A percentile compares a stretch with the other conserved stretches of the same genome.
These are phyloP conservation scores for Colletotrichum euphorbiae DNA, from an alignment of 2,329 filamentous ascomycete species.

Conservation along the genomic window DNA sequence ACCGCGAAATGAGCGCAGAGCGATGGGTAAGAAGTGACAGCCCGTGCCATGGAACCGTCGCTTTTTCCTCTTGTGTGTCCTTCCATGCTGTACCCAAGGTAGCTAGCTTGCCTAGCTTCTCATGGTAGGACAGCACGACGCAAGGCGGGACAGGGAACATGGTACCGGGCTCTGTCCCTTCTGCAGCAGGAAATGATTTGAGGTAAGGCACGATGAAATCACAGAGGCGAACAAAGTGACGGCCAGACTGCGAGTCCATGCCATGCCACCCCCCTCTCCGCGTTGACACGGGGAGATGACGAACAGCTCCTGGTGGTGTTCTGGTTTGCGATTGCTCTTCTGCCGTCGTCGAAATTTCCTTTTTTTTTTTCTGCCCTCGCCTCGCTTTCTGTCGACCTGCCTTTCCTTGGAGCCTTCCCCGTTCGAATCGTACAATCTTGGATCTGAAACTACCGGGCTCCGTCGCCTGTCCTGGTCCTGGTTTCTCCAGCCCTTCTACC, in stretches of 20 bases:
- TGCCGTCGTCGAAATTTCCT: not conserved
- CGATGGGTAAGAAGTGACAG: constrained; percentile 17
- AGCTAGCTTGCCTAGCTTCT: not conserved
- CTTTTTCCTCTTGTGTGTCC: not conserved
- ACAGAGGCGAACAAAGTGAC: no score
- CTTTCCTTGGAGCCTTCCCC: constrained; percentile 21
- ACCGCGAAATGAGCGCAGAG: constrained; percentile 19
- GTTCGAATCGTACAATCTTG: constrained; percentile 18
- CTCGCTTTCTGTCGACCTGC: not conserved
- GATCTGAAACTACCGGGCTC: constrained; percentile 31
- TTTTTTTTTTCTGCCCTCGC: not conserved
- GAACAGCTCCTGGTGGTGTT: constrained; percentile 27
- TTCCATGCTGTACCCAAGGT: not conserved
- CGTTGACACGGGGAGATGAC: constrained; percentile 20
- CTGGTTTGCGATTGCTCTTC: constrained; percentile 3
- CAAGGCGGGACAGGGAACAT: constrained; percentile 22
- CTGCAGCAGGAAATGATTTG: not conserved
- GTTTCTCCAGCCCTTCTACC: not conserved
- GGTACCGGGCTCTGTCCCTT: not conserved
- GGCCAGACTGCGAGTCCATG: not conserved
- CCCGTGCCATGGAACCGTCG: constrained; percentile 14
- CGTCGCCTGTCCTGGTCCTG: constrained; percentile 4
- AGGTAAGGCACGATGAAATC: no score
- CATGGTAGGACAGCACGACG: constrained; percentile 12
- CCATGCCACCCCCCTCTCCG: not conserved